These are phyloP conservation scores for Leersia perrieri DNA, from an alignment of 176 grass and related monocot species.

Conservation along the genomic window DNA sequence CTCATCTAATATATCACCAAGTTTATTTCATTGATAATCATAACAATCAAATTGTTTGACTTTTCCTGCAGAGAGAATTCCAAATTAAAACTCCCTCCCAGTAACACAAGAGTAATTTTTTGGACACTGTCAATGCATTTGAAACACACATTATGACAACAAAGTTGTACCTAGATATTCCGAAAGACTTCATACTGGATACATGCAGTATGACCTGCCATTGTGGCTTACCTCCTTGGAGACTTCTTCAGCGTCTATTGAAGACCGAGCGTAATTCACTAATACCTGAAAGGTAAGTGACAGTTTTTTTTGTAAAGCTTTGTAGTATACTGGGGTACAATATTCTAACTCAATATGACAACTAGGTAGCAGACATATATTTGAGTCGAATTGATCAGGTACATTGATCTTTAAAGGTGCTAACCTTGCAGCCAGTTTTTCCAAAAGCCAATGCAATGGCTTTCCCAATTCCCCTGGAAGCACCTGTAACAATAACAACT, in stretches of 20 bases:
- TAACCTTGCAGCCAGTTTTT: constrained; percentile 77
- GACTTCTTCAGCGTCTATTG: constrained; percentile 80
- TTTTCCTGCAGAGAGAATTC: no score
- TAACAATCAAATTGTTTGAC: neutral
- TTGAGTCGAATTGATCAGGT: neutral
- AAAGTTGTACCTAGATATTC: no score
- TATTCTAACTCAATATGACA: neutral
- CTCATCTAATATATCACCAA: no score
- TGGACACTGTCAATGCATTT: no score
- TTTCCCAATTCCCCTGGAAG: constrained; percentile 76
- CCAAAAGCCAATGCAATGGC: constrained; percentile 64
- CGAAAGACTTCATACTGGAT: no score
- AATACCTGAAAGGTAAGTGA: constrained; percentile 53
- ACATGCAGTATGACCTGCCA: neutral
- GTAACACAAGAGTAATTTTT: no score
- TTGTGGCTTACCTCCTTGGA: constrained; percentile 54
- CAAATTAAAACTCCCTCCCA: no score
- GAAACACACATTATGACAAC: no score
- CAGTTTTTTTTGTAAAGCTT: neutral
- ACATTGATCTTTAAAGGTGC: neutral
- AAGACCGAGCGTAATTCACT: constrained; percentile 79
- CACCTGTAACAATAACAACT: constrained; percentile 65
- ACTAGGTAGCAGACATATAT: neutral
- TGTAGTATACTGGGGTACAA: neutral
- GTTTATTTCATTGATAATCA: neutral